Base-by-base conservation (phyloP, 306 rosid species). In the Echinosophora koreensis region DNA sequence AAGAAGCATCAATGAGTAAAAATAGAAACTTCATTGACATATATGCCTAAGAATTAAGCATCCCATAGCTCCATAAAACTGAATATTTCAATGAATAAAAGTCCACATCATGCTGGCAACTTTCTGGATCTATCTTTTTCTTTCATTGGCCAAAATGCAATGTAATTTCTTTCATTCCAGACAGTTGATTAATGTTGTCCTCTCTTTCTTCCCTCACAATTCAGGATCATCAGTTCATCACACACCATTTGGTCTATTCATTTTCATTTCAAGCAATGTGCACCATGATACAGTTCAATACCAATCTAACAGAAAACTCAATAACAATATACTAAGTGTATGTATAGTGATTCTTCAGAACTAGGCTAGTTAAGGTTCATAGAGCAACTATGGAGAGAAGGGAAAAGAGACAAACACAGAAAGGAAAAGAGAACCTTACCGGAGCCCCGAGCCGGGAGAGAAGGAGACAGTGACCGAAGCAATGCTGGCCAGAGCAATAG, bases 301-400 rank as follows among this genome's bases (percentile, higher is more conserved):
- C 78, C 83, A 78, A 81, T 85, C 79, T 56, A 85, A 85, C 88
- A 85, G 85, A 81, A 71, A 56, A 62, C 54, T 47, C 76, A 47
- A 80, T 0, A 76, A 65, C 69, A 80, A 37, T 3, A 58, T n/a
- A n/a, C n/a, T n/a, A n/a, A n/a, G n/a, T n/a, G n/a, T n/a, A n/a
- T n/a, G n/a, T n/a, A n/a, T n/a, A n/a, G n/a, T n/a, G n/a, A n/a
- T n/a, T n/a, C n/a, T n/a, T n/a, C n/a, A n/a, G n/a, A n/a, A n/a
- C n/a, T n/a, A n/a, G n/a, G n/a, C n/a, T n/a, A n/a, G n/a, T n/a
- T n/a, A n/a, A n/a, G n/a, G n/a, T n/a, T n/a, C n/a, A n/a, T n/a
- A n/a, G n/a, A n/a, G n/a, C n/a, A n/a, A n/a, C n/a, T n/a, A n/a
- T n/a, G n/a, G n/a, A n/a, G n/a, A n/a, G n/a, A n/a, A n/a, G n/a